phyloP scores from a whole-genome alignment of 345 rosid species.

The Turnera subulata region DNA sequence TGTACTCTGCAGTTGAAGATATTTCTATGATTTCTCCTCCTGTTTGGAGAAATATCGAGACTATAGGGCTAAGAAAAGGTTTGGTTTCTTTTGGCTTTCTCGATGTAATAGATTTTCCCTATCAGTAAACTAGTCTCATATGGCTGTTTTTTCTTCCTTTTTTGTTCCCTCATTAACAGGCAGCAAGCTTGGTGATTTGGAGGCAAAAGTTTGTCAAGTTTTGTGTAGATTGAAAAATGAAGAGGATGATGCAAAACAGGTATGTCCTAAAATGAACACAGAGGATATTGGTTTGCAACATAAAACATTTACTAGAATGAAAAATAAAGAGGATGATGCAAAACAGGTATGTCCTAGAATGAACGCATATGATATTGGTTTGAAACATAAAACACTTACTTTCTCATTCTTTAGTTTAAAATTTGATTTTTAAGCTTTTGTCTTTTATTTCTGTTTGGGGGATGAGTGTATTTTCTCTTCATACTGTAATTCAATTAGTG shows the following conservation, averaged over 20 bases:
- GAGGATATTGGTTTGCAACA: too few species aligned
- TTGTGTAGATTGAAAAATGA: constrained; percentile 65
- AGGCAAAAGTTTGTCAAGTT: constrained; percentile 63
- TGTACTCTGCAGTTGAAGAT: constrained; percentile 64
- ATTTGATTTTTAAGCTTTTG: too few species aligned
- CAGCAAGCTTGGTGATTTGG: constrained; percentile 46
- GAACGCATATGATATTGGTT: background rate
- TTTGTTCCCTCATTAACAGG: constrained; percentile 17
- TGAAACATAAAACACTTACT: too few species aligned
- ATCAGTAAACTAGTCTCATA: too few species aligned
- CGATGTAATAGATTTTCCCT: background rate
- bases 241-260: constrained; percentile 67
- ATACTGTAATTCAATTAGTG: too few species aligned
- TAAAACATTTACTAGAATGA: background rate
- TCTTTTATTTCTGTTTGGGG: too few species aligned
- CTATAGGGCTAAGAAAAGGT: constrained; percentile 55
- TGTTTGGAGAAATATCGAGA: constrained; percentile 62
- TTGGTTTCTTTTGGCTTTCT: constrained; percentile 3
- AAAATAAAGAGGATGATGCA: constrained; percentile 49
- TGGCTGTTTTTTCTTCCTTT: constrained; percentile 1
- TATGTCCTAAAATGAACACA: constrained; percentile 18
- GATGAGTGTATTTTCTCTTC: too few species aligned
- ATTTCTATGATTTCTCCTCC: constrained; percentile 57
- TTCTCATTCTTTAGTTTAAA: too few species aligned
- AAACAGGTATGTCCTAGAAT: constrained; percentile 47